Evolutionary conservation across 306 rosid species (phyloP).

Genomic region (Begonia fuchsioides): DNA sequence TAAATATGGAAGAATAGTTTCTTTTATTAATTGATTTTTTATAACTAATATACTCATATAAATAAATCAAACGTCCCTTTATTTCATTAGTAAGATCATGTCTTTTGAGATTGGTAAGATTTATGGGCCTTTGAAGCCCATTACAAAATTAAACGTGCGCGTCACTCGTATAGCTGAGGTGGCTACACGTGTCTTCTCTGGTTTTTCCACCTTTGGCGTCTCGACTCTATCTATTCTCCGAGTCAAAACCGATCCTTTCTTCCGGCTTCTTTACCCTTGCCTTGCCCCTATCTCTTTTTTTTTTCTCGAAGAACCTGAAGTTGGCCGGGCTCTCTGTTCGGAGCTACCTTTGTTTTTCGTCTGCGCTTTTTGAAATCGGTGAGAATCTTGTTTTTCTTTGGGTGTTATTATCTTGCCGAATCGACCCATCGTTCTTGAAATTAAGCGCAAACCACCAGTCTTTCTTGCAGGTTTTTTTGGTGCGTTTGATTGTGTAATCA

Average conservation of each 20-base stretch:
- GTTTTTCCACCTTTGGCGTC: neutral
- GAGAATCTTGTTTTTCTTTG: slow-evolving; percentile 14
- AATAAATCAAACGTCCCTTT: too few species aligned
- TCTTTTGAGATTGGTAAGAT: too few species aligned
- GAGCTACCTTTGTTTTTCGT: slow-evolving; percentile 4
- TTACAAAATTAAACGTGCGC: too few species aligned
- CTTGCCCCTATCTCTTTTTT: too few species aligned
- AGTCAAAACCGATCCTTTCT: too few species aligned
- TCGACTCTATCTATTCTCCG: too few species aligned
- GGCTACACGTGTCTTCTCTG: slow-evolving; percentile 1
- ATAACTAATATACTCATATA: too few species aligned
- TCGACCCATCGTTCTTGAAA: neutral
- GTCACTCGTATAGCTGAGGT: neutral
- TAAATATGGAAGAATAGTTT: too few species aligned
- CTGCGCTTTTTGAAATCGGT: slow-evolving; percentile 17
- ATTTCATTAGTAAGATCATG: too few species aligned
- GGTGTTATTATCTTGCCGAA: neutral
- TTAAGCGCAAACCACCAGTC: neutral
- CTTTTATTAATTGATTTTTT: too few species aligned
- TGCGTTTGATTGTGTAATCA: slow-evolving; percentile 4
- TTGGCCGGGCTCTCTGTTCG: slow-evolving; percentile 3
- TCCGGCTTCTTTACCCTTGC: too few species aligned
- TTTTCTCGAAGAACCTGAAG: neutral
- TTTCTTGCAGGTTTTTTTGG: slow-evolving; percentile 12
- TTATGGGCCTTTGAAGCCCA: too few species aligned